Conservation (phyloP, 2,329 filamentous ascomycete species). For the Triangularia verruculosa region DNA sequence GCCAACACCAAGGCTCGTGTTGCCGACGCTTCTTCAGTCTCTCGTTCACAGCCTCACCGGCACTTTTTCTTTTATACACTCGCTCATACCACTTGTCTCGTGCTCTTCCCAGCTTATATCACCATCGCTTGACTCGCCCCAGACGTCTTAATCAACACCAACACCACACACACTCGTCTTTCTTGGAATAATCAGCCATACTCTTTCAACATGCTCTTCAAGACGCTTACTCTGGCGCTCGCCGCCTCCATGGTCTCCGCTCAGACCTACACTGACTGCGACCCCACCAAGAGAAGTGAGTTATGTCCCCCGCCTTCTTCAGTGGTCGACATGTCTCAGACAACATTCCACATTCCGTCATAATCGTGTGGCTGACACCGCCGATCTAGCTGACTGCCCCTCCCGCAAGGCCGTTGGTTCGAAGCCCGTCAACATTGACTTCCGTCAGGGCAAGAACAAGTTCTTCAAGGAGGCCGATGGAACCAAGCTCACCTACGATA, state of each 20-base stretch:
- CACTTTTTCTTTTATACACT: slow-evolving; percentile 12
- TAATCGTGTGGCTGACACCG: slow-evolving; percentile 3
- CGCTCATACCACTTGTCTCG: background rate
- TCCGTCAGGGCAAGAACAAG: slow-evolving; percentile 67
- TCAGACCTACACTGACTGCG: slow-evolving; percentile 56
- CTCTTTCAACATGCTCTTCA: slow-evolving; percentile 42
- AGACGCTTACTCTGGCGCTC: slow-evolving; percentile 47
- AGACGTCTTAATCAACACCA: background rate
- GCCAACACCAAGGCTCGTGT: slow-evolving; percentile 17
- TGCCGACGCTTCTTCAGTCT: slow-evolving; percentile 21
- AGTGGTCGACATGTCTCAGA: background rate
- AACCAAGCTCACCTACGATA: slow-evolving; percentile 48
- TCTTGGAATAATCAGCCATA: slow-evolving; percentile 5
- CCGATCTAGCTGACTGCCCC: slow-evolving; percentile 54
- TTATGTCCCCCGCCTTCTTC: slow-evolving; percentile 13
- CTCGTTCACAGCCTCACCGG: slow-evolving; percentile 16
- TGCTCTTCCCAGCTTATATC: background rate
- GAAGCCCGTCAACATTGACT: slow-evolving; percentile 60
- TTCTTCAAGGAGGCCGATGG: slow-evolving; percentile 47
- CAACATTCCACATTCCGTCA: background rate
- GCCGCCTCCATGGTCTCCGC: slow-evolving; percentile 51
- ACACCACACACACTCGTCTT: background rate
- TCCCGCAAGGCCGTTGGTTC: slow-evolving; percentile 73
- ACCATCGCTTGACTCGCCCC: background rate
- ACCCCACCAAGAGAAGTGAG: slow-evolving; percentile 47